Base-by-base conservation (phyloP, 495 filamentous ascomycete species). In the Podospora didyma region DNA sequence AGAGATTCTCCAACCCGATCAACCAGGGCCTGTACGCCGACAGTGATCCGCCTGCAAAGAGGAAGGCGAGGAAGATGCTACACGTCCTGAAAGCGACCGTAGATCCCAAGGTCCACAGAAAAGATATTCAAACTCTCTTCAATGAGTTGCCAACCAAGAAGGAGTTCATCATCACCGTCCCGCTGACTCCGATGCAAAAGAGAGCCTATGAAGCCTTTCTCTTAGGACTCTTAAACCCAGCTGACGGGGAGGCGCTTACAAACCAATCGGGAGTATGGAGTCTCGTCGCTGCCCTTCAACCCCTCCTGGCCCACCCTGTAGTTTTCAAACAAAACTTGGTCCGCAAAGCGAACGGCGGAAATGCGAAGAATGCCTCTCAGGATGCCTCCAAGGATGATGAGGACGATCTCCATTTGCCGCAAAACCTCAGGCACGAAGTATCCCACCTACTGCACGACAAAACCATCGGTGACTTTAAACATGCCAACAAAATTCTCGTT, bases 81-180 rank as follows among this genome's bases (percentile, higher is more conserved):
- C 75, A 82, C 35, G 82, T 89, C 19, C 76, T 97, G 44, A 87
- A 89, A 59, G 65, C 79, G 7, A 84, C 86, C 42, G 80, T 96
- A 44, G 79, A 77, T 2, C 90, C 89, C 5, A 96, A 96, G 65
- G 84, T 96, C 20, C 78, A 91, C 62, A 80, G 93, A 39, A 82
- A 79, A 11, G 89, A 88, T 59, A 85, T 87, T 52, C 77, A 80
- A 6, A 85, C 83, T 2, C 76, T 96, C 19, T 73, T 75, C 31
- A 68, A 80, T 10, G 79, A 85, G 35, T 74, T 96, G 10, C 86
- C 87, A 2, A 63, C 70, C 0, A 97, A 96, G 60, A 79, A 77
- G 14, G 92, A 97, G 62, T 96, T 95, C 63, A 76, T 95, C 35
- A 78, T 97, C 41, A 85, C 75, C 0, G 75, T 96, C 7, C 80